phyloP scores from a whole-genome alignment of 2,329 filamentous ascomycete species.

The Penicillium capsulatum region DNA sequence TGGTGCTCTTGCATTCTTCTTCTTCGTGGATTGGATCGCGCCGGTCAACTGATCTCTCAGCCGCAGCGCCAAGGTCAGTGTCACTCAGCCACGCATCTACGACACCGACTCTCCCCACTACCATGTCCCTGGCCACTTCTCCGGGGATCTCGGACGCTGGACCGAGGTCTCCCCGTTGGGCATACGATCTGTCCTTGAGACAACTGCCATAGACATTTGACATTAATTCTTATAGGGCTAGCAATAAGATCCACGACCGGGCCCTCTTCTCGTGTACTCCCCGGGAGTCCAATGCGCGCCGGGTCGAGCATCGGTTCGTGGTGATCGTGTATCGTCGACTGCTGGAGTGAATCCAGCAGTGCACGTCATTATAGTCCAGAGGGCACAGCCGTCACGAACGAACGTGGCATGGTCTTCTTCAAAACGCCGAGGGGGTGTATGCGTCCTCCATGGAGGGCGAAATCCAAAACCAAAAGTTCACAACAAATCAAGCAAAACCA shows the following conservation, averaged over 20 bases:
- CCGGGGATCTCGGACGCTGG: too few species aligned
- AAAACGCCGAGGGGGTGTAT: slow-evolving; percentile 8
- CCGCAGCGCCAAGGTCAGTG: too few species aligned
- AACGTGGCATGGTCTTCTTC: slow-evolving; percentile 8
- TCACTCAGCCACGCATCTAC: too few species aligned
- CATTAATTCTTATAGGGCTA: slow-evolving; percentile 26
- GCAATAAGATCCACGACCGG: slow-evolving; percentile 8
- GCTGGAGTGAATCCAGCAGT: slow-evolving; percentile 10
- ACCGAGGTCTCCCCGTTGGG: too few species aligned
- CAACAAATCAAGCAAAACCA: too few species aligned
- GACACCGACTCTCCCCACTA: too few species aligned
- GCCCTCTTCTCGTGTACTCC: neutral
- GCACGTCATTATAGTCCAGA: slow-evolving; percentile 23
- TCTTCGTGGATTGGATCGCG: too few species aligned
- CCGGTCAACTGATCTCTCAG: too few species aligned
- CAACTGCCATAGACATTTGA: slow-evolving; percentile 18
- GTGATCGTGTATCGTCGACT: slow-evolving; percentile 17
- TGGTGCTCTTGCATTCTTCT: neutral
- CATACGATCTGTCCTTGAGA: too few species aligned
- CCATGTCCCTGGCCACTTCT: too few species aligned
- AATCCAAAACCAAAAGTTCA: slow-evolving; percentile 2
- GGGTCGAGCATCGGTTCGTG: slow-evolving; percentile 4
- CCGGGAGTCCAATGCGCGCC: neutral
- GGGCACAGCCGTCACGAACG: slow-evolving; percentile 12
- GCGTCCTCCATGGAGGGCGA: neutral